phyloP scores from a whole-genome alignment of 495 filamentous ascomycete genomes.

The Hypoxylon fuscum region DNA sequence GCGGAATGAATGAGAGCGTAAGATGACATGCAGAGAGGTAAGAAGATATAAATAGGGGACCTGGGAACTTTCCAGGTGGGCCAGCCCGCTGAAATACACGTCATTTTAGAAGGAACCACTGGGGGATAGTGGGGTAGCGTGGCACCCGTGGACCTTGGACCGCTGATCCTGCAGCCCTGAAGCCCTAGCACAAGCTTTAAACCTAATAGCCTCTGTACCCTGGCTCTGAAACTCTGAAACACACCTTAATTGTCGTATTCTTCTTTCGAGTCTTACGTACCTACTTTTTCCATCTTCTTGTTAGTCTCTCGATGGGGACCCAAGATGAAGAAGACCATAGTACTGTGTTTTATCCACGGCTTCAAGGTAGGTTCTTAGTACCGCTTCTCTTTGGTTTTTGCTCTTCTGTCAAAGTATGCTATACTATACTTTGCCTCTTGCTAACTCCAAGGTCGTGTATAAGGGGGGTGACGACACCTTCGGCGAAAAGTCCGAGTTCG shows the following conservation, averaged over 20 bases:
- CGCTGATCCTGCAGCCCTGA: slow-evolving; percentile 29
- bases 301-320: slow-evolving; percentile 35
- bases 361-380: slow-evolving; percentile 76
- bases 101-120: slow-evolving; percentile 35
- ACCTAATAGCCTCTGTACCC: no score
- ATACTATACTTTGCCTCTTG: neutral
- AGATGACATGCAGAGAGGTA: no score
- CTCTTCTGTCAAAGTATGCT: neutral
- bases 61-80: slow-evolving; percentile 1
- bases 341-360: slow-evolving; percentile 94
- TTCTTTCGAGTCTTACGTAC: neutral
- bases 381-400: neutral
- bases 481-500: slow-evolving; percentile 67
- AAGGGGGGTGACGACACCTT: slow-evolving; percentile 94
- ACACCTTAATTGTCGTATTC: no score
- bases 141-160: neutral
- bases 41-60: neutral
- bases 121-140: slow-evolving; percentile 22
- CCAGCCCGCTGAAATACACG: slow-evolving; percentile 18
- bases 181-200: slow-evolving; percentile 1
- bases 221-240: no score
- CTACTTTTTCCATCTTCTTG: slow-evolving; percentile 5
- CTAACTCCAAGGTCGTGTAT: slow-evolving; percentile 3
- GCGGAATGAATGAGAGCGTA: no score
- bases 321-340: slow-evolving; percentile 86